Conservation (phyloP, 176 grass and related monocot species). For the Aegilops bicornis region DNA sequence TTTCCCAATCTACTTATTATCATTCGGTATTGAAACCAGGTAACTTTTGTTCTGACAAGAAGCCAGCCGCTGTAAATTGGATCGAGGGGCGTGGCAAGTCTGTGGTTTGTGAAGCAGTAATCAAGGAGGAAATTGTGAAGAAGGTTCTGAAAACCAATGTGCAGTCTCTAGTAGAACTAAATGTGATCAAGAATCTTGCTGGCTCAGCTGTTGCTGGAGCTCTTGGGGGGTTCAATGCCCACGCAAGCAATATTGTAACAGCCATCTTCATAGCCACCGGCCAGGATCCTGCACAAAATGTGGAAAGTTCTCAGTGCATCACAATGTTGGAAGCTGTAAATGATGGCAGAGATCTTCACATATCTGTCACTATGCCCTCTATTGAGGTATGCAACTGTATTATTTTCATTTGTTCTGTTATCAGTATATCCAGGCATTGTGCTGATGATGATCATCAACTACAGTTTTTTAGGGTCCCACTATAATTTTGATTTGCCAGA, state of each 20-base stretch:
- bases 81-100: conserved; percentile 95
- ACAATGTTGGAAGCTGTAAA: conserved; percentile 94
- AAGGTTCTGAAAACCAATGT: conserved; percentile 96
- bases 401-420: not conserved
- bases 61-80: conserved; percentile 93
- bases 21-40: conserved; percentile 41
- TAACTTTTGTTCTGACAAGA: conserved; percentile 96
- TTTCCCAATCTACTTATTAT: not conserved
- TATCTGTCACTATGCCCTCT: conserved; percentile 97
- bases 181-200: conserved; percentile 93
- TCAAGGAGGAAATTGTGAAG: conserved; percentile 87
- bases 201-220: conserved; percentile 89
- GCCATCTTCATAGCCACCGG: conserved; percentile 97
- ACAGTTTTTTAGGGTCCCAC: conserved; percentile 11
- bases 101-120: conserved; percentile 87
- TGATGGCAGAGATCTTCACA: conserved; percentile 84
- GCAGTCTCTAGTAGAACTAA: conserved; percentile 77
- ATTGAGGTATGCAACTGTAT: conserved; percentile 70
- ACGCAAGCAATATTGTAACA: conserved; percentile 88
- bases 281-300: conserved; percentile 93
- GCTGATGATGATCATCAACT: not conserved
- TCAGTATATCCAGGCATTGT: not conserved
- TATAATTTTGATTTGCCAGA: conserved; percentile 27
- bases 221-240: conserved; percentile 94
- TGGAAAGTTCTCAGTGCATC: conserved; percentile 97